A percentile compares a stretch with the other conserved stretches of the same genome.
These are phyloP conservation scores for Lecanicillium sp. DNA, from an alignment of 2,329 filamentous ascomycete genomes.

Conservation along the genomic window DNA sequence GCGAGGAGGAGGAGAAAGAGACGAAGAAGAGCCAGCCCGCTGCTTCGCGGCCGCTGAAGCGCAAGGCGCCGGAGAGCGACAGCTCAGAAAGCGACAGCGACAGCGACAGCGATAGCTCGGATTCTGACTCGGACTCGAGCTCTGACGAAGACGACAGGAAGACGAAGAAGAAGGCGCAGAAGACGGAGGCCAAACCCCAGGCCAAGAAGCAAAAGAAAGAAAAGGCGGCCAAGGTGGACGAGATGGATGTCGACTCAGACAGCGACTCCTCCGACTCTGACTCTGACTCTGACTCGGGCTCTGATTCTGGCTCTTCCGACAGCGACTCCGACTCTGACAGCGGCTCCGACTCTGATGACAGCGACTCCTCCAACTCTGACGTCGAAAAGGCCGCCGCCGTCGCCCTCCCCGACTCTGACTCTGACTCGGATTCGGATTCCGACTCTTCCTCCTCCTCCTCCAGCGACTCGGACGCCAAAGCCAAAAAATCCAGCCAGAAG, in stretches of 20 bases:
- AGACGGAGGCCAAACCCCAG: conserved; percentile 22
- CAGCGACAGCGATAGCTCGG: neutral
- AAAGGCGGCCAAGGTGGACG: conserved; percentile 5
- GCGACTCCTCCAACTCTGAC: conserved; percentile 15
- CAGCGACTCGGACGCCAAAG: conserved; percentile 18
- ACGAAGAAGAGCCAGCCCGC: conserved; percentile 19
- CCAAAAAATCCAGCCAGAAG: conserved; percentile 17
- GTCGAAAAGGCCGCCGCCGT: conserved; percentile 26
- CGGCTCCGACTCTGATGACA: conserved; percentile 23
- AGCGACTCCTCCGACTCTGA: conserved; percentile 21
- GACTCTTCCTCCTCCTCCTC: conserved; percentile 18
- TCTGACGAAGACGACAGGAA: conserved; percentile 38
- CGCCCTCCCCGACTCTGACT: conserved; percentile 32
- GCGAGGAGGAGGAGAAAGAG: conserved; percentile 17
- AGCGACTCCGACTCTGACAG: conserved; percentile 9
- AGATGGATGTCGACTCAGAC: conserved; percentile 24
- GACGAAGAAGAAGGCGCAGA: conserved; percentile 38
- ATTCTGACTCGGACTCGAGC: conserved; percentile 16
- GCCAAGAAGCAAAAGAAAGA: conserved; percentile 7
- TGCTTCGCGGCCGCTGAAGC: conserved; percentile 28
- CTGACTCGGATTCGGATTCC: conserved; percentile 26
- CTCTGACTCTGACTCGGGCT: conserved; percentile 30
- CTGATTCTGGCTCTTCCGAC: conserved; percentile 25
- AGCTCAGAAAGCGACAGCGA: too few species aligned
- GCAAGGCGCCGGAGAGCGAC: conserved; percentile 31